These are phyloP conservation scores for Heimioporus sp. DNA, from an alignment of 768 basidiomycete genomes.

Conservation along the genomic window DNA sequence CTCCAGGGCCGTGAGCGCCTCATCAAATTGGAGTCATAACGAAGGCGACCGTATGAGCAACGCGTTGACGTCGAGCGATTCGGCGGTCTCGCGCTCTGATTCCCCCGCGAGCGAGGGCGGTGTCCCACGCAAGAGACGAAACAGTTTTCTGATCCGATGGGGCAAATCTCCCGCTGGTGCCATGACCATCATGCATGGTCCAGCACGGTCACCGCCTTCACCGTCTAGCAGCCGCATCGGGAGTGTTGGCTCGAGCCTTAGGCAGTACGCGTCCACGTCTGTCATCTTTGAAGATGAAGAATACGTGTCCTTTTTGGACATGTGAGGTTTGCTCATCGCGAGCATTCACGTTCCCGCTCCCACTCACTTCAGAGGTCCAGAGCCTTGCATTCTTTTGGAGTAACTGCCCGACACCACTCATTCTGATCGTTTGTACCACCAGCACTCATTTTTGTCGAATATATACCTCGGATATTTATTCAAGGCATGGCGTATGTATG, in stretches of 20 bases:
- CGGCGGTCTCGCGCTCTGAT: background rate
- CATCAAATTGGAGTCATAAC: background rate
- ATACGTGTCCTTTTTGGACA: conserved; percentile 21
- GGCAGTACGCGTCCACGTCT: too few species aligned
- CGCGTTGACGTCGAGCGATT: conserved; percentile 1
- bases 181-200: background rate
- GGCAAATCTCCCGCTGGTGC: too few species aligned
- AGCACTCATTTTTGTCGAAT: too few species aligned
- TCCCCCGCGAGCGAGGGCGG: background rate
- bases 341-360: too few species aligned
- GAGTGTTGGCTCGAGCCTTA: too few species aligned
- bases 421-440: too few species aligned
- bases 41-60: background rate
- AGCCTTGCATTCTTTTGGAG: too few species aligned
- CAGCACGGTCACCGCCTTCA: background rate
- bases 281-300: too few species aligned
- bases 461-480: too few species aligned
- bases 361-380: too few species aligned
- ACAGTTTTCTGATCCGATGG: background rate
- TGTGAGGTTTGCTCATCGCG: background rate
- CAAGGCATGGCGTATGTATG: too few species aligned
- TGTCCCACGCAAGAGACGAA: background rate
- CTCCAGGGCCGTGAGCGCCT: background rate
- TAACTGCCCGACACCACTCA: too few species aligned
- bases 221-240: background rate